Conservation (phyloP, 1,139 yeast genomes). For the Hyphopichia khmerensis region DNA sequence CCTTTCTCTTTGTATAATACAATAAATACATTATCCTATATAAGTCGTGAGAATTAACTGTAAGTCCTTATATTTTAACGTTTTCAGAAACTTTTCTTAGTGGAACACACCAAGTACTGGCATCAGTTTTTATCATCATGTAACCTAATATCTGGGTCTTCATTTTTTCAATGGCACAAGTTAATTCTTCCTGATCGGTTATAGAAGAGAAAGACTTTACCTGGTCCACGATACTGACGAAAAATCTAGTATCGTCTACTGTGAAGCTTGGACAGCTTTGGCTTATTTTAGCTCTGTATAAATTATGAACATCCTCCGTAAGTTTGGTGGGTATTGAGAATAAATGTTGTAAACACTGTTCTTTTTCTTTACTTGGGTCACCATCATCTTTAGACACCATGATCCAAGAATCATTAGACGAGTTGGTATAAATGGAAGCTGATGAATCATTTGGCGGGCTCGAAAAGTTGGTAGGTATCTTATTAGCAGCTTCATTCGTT, state of each 20-base stretch:
- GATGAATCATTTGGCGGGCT: background rate
- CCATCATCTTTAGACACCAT: slow-evolving; percentile 3
- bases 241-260: slow-evolving; percentile 9
- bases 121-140: slow-evolving; percentile 52
- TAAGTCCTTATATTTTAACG: slow-evolving; percentile 5
- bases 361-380: background rate
- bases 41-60: no score
- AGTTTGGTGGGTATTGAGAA: slow-evolving; percentile 20
- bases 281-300: slow-evolving; percentile 33
- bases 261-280: background rate
- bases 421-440: background rate
- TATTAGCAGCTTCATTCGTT: background rate
- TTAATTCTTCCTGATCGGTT: slow-evolving; percentile 4
- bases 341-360: slow-evolving; percentile 10
- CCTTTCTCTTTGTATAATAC: slow-evolving; percentile 1
- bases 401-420: slow-evolving; percentile 3
- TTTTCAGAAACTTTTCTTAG: slow-evolving; percentile 49
- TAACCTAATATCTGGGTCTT: slow-evolving; percentile 37
- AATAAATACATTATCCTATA: background rate
- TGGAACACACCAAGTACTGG: slow-evolving; percentile 57
- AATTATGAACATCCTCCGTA: slow-evolving; percentile 33
- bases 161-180: slow-evolving; percentile 10
- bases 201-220: slow-evolving; percentile 1
- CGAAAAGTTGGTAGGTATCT: background rate
- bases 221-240: slow-evolving; percentile 12